Evolutionary conservation across 148 eudicot genomes (phyloP).

Genomic region (Chenopodium album): DNA sequence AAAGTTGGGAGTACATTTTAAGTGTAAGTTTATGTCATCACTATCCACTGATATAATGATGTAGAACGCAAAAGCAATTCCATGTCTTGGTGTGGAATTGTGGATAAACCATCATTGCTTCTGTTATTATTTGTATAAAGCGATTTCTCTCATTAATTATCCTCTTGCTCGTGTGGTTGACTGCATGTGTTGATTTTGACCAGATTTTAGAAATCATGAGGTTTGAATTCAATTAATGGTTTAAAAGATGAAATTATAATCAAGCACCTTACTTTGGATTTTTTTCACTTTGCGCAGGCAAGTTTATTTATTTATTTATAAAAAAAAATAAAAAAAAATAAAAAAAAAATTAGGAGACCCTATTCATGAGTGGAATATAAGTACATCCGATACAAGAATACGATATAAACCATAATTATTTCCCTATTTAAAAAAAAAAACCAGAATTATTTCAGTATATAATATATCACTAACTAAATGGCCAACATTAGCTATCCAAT

Average conservation of each 20-base stretch:
- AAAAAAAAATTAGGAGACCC: too few relatives aligned
- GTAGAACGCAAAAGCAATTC: constrained; percentile 16
- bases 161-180: constrained; percentile 23
- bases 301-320: too few relatives aligned
- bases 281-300: not conserved
- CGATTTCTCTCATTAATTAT: constrained; percentile 1
- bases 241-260: not conserved
- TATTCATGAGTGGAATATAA: too few relatives aligned
- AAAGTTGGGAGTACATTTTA: not conserved
- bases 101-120: constrained; percentile 9
- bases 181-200: constrained; percentile 16
- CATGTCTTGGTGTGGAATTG: constrained; percentile 17
- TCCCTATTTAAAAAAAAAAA: too few relatives aligned
- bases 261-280: not conserved
- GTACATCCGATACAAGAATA: too few relatives aligned
- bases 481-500: too few relatives aligned
- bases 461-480: too few relatives aligned
- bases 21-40: too few relatives aligned
- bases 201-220: not conserved
- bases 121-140: not conserved
- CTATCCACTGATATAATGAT: not conserved
- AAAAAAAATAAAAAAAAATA: too few relatives aligned
- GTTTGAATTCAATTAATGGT: not conserved
- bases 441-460: too few relatives aligned
- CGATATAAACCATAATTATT: too few relatives aligned